Evolutionary conservation across 2,329 filamentous ascomycete genomes (phyloP).

Genomic region (Beauveria australis): DNA sequence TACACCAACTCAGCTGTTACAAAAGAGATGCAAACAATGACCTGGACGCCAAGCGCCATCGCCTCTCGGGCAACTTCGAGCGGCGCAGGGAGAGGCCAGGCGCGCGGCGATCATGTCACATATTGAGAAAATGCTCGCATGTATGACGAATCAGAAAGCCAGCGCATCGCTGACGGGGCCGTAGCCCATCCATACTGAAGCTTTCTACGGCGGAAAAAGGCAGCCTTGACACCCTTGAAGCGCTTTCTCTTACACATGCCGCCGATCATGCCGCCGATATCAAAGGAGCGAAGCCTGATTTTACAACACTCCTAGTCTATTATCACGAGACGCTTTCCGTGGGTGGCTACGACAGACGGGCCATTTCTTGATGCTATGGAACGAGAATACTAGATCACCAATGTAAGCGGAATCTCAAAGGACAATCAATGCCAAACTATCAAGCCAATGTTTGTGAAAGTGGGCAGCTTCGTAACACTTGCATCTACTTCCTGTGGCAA

Average conservation of each 20-base stretch:
- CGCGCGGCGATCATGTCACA: not conserved
- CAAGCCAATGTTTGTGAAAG: not conserved
- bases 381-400: not conserved
- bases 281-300: not conserved
- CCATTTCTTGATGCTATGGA: not conserved
- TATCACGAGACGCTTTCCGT: not conserved
- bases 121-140: not conserved
- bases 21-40: constrained; percentile 1
- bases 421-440: not conserved
- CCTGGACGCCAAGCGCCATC: constrained; percentile 1
- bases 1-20: not conserved
- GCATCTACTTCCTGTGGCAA: constrained; percentile 3
- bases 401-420: not conserved
- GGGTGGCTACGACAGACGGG: not conserved
- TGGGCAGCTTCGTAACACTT: no score
- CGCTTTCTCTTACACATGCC: constrained; percentile 2
- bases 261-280: constrained; percentile 3
- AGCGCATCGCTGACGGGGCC: not conserved
- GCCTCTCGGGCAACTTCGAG: not conserved
- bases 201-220: not conserved
- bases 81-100: not conserved
- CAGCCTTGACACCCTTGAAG: not conserved
- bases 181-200: not conserved
- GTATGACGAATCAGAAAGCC: not conserved
- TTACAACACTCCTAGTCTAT: constrained; percentile 1